phyloP scores from a whole-genome alignment of 352 stramenopile genomes.

The Globisporangium sylvaticum region DNA sequence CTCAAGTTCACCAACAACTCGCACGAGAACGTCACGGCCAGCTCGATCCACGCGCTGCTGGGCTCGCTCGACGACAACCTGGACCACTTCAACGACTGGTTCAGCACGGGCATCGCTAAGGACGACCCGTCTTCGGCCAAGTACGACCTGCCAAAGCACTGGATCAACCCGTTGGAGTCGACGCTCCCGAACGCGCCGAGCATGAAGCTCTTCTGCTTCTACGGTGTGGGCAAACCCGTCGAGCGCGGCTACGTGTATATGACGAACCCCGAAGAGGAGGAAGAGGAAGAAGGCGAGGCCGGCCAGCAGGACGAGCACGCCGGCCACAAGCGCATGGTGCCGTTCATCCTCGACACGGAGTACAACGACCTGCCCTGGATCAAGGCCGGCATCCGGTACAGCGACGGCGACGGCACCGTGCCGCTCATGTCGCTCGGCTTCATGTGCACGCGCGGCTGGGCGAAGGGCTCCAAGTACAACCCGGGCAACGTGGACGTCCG shows the following conservation, averaged over 20 bases:
- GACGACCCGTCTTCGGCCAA: conserved; percentile 41
- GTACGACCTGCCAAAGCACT: conserved; percentile 67
- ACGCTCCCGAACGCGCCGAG: conserved; percentile 87
- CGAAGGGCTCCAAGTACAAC: conserved; percentile 72
- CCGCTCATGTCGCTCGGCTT: conserved; percentile 93
- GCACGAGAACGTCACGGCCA: conserved; percentile 55
- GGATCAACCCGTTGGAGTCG: conserved; percentile 86
- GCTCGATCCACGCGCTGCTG: conserved; percentile 44
- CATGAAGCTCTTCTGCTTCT: conserved; percentile 94
- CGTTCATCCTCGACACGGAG: conserved; percentile 61
- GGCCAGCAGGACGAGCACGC: conserved; percentile 20
- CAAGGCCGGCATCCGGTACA: conserved; percentile 79
- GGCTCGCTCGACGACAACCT: conserved; percentile 47
- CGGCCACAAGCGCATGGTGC: conserved; percentile 39
- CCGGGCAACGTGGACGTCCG: conserved; percentile 81
- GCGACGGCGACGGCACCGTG: conserved; percentile 92
- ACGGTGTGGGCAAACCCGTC: conserved; percentile 90
- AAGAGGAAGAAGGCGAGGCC: conserved; percentile 23
- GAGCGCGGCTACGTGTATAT: conserved; percentile 82
- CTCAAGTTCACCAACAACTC: conserved; percentile 52
- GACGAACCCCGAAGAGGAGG: conserved; percentile 29
- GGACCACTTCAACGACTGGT: conserved; percentile 29
- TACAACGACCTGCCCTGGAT: conserved; percentile 63
- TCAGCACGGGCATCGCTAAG: conserved; percentile 35
- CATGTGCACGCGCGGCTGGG: conserved; percentile 90